A percentile compares a stretch with the other conserved stretches of the same genome.
phyloP scores from a whole-genome alignment of 805 yeast genomes.

The Suhomyces sp. region DNA sequence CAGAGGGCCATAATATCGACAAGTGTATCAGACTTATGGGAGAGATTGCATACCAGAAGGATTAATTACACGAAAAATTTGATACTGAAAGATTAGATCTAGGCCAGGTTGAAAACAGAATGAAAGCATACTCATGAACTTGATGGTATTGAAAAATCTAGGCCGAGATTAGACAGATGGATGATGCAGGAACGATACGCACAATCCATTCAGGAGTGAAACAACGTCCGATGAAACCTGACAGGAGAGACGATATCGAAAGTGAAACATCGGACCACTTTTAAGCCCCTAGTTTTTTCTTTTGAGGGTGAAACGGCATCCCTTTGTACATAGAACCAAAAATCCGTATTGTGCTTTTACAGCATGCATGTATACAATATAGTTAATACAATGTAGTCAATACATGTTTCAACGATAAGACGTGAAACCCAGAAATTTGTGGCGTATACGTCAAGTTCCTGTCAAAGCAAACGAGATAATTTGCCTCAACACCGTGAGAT shows the following conservation, averaged over 20 bases:
- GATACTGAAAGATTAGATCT: background rate
- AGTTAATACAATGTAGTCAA: too few species aligned
- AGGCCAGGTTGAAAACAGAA: background rate
- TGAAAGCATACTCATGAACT: background rate
- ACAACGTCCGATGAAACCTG: background rate
- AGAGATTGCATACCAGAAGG: slow-evolving; percentile 37
- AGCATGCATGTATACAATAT: background rate
- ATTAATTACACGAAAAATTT: background rate
- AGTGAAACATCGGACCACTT: background rate
- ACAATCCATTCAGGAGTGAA: background rate
- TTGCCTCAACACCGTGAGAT: background rate
- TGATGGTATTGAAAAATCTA: background rate
- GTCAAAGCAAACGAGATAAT: background rate
- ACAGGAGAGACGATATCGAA: background rate
- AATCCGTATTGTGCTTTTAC: background rate
- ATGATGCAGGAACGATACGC: background rate
- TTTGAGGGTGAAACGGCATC: background rate
- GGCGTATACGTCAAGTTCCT: background rate
- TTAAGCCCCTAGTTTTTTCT: background rate
- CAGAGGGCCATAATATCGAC: slow-evolving; percentile 68
- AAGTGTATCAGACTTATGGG: slow-evolving; percentile 71
- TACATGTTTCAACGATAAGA: background rate
- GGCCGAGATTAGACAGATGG: background rate
- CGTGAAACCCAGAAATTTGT: background rate
- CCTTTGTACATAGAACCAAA: background rate